Evolutionary conservation across 2,329 filamentous ascomycete species (phyloP).

Genomic region (Aspergillus fumigatiaffinis): DNA sequence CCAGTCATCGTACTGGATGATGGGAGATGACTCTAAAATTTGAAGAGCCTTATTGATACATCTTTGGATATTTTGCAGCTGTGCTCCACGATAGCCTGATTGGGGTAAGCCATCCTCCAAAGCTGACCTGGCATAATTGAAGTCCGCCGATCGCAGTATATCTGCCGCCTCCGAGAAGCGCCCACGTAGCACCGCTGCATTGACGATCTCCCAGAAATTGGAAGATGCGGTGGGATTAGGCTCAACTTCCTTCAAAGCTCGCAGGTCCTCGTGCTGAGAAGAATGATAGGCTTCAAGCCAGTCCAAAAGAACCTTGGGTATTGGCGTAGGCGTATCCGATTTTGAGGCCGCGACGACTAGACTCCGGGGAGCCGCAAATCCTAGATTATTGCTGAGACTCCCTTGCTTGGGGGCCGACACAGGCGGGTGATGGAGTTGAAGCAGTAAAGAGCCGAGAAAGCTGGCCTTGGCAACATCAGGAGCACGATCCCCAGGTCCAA

Average conservation of each 20-base stretch:
- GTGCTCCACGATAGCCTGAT: slow-evolving; percentile 66
- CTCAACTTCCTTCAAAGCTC: slow-evolving; percentile 58
- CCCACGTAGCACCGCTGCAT: slow-evolving; percentile 69
- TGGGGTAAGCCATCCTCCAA: slow-evolving; percentile 60
- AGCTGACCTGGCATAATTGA: slow-evolving; percentile 67
- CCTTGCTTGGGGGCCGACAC: slow-evolving; percentile 24
- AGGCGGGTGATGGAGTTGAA: slow-evolving; percentile 72
- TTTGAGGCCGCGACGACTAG: slow-evolving; percentile 26
- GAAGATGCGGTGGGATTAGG: slow-evolving; percentile 73
- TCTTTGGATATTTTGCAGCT: slow-evolving; percentile 72
- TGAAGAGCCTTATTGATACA: slow-evolving; percentile 66
- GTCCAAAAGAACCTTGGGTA: slow-evolving; percentile 74
- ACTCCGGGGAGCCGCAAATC: slow-evolving; percentile 24
- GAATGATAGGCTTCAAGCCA: slow-evolving; percentile 79
- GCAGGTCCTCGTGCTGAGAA: slow-evolving; percentile 63
- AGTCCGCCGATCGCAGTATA: slow-evolving; percentile 70
- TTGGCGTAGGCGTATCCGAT: slow-evolving; percentile 37
- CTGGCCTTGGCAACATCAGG: slow-evolving; percentile 69
- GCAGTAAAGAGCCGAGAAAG: slow-evolving; percentile 71
- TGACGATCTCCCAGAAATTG: slow-evolving; percentile 83
- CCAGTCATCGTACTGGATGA: slow-evolving; percentile 64
- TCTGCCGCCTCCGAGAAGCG: slow-evolving; percentile 64
- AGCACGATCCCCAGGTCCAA: slow-evolving; percentile 61
- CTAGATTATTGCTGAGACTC: slow-evolving; percentile 19
- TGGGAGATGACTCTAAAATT: slow-evolving; percentile 71